Percentiles rank a stretch among this genome's conserved stretches.
Conservation (phyloP, 805 yeast genomes). For the Myxozyma sirexii region DNA sequence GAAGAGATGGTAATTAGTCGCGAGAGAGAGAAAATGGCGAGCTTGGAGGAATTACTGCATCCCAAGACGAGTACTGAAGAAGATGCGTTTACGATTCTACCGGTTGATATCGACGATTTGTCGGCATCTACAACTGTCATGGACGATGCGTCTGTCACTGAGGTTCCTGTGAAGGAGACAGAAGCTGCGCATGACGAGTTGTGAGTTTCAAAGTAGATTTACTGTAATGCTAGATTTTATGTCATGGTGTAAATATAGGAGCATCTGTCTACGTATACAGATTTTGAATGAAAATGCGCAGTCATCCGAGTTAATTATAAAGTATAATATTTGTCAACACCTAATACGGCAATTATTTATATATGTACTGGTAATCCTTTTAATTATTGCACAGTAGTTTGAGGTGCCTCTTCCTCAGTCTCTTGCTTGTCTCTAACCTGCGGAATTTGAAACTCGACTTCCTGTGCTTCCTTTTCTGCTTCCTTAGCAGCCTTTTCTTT, state of each 20-base stretch:
- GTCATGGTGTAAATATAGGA: background rate
- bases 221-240: background rate
- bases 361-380: background rate
- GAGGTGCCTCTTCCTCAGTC: background rate
- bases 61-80: constrained; percentile 1
- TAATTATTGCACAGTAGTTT: background rate
- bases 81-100: constrained; percentile 9
- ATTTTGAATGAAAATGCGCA: too few species aligned
- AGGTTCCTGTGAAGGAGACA: constrained; percentile 10
- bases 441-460: constrained; percentile 9
- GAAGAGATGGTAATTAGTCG: constrained; percentile 27
- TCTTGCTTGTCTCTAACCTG: background rate
- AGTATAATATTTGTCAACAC: background rate
- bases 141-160: constrained; percentile 5
- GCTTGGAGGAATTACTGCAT: background rate
- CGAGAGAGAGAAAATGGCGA: constrained; percentile 15
- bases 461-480: constrained; percentile 57
- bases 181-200: constrained; percentile 21
- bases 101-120: constrained; percentile 1
- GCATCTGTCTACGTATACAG: too few species aligned
- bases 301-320: too few species aligned
- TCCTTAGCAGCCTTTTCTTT: constrained; percentile 10
- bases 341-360: background rate
- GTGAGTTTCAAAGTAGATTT: background rate
- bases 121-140: constrained; percentile 2